A percentile compares a stretch with the other conserved stretches of the same genome.
These are phyloP conservation scores for Pugionium cornutum DNA, from an alignment of 345 rosid genomes.

Conservation along the genomic window DNA sequence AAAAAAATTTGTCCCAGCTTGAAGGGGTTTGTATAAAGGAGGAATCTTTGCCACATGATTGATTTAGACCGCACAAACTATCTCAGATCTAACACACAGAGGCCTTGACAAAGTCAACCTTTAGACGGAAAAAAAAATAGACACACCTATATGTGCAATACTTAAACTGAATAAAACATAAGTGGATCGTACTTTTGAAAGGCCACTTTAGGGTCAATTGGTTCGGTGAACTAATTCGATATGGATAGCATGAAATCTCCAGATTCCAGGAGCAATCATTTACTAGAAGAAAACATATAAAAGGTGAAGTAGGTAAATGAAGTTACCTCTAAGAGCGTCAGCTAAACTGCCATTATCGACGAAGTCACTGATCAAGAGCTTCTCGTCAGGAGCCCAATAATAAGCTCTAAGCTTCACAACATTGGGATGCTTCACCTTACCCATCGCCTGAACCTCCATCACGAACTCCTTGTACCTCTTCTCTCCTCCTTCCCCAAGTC, in stretches of 20 bases:
- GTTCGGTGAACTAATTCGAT: neutral
- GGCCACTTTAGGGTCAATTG: too few relatives aligned
- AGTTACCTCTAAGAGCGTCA: conserved; percentile 73
- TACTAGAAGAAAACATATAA: neutral
- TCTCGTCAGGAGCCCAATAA: conserved; percentile 98
- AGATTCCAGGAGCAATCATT: too few relatives aligned
- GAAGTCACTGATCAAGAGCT: conserved; percentile 87
- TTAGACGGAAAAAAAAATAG: too few relatives aligned
- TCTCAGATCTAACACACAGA: too few relatives aligned
- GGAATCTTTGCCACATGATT: too few relatives aligned
- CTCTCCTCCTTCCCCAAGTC: conserved; percentile 96
- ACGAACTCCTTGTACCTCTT: conserved; percentile 90
- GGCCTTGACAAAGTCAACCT: too few relatives aligned
- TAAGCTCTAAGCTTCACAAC: conserved; percentile 89
- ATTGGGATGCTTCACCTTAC: conserved; percentile 92
- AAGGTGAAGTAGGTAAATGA: neutral
- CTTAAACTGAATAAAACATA: too few relatives aligned
- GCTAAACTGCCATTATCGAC: conserved; percentile 90
- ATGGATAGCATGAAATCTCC: neutral
- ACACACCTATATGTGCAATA: too few relatives aligned
- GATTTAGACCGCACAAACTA: too few relatives aligned
- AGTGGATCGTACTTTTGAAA: too few relatives aligned
- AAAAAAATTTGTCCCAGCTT: too few relatives aligned
- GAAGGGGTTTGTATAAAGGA: too few relatives aligned
- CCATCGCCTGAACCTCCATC: conserved; percentile 86